Conservation (phyloP, 1,139 yeast genomes). For the Eremothecium sinecaudum region DNA sequence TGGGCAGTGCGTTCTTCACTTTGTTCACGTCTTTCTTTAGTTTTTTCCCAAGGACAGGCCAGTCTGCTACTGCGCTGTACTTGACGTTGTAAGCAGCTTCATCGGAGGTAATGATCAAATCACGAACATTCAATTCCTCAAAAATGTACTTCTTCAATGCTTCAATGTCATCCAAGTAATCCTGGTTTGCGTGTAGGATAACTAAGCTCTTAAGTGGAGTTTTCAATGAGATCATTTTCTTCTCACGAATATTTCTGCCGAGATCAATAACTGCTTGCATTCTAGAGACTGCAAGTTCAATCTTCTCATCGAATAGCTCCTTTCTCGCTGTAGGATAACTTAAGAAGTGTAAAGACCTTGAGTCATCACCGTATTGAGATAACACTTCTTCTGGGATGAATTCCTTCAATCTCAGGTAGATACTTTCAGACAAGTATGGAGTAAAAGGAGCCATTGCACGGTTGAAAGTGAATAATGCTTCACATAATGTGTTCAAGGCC, state of each 20-base stretch:
- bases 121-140: slow-evolving; percentile 91
- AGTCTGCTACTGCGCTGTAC: slow-evolving; percentile 92
- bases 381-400: slow-evolving; percentile 48
- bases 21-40: slow-evolving; percentile 87
- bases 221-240: slow-evolving; percentile 86
- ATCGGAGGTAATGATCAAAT: slow-evolving; percentile 76
- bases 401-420: slow-evolving; percentile 65
- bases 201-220: slow-evolving; percentile 87
- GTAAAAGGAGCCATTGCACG: slow-evolving; percentile 99
- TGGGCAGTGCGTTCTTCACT: slow-evolving; percentile 89
- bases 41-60: slow-evolving; percentile 98
- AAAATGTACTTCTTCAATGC: slow-evolving; percentile 67
- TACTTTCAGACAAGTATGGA: slow-evolving; percentile 87
- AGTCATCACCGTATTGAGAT: slow-evolving; percentile 41
- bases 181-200: slow-evolving; percentile 69
- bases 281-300: slow-evolving; percentile 78
- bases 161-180: slow-evolving; percentile 68
- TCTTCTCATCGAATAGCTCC: slow-evolving; percentile 68
- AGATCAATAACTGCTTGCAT: slow-evolving; percentile 96
- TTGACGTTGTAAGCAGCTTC: slow-evolving; percentile 88
- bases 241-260: slow-evolving; percentile 95
- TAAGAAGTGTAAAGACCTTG: slow-evolving; percentile 86
- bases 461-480: slow-evolving; percentile 76
- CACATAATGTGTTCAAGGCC: slow-evolving; percentile 85
- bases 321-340: slow-evolving; percentile 78